Conservation (phyloP, 106 monocot genomes). For the Phalaenopsis equestris region DNA sequence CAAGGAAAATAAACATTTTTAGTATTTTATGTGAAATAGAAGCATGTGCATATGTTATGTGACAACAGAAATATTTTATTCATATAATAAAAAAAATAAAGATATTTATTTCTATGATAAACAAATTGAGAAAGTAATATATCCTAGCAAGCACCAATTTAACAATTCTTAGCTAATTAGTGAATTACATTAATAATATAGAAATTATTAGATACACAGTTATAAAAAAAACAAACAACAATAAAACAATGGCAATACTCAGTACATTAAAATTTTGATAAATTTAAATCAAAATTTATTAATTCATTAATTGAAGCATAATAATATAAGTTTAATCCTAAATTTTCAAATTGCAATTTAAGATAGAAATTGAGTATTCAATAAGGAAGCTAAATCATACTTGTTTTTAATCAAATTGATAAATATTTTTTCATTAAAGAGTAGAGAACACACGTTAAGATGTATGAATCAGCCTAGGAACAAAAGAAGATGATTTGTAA, state of each 20-base stretch:
- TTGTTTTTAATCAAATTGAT: too few species aligned
- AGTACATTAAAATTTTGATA: background rate
- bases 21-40: background rate
- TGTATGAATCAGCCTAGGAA: too few species aligned
- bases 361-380: background rate
- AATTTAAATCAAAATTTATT: background rate
- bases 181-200: background rate
- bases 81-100: background rate
- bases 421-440: too few species aligned
- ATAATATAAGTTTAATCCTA: background rate
- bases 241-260: background rate
- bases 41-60: background rate
- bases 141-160: background rate
- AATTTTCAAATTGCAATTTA: background rate
- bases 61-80: background rate
- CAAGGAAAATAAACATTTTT: background rate
- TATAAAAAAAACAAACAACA: background rate
- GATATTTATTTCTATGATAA: background rate
- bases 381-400: too few species aligned
- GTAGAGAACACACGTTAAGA: too few species aligned
- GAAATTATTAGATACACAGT: background rate
- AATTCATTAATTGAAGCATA: background rate
- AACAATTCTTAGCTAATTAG: background rate
- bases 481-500: too few species aligned
- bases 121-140: background rate